Evolutionary conservation across 208 protist species (phyloP).

Genomic region (Polymyxa betae): DNA sequence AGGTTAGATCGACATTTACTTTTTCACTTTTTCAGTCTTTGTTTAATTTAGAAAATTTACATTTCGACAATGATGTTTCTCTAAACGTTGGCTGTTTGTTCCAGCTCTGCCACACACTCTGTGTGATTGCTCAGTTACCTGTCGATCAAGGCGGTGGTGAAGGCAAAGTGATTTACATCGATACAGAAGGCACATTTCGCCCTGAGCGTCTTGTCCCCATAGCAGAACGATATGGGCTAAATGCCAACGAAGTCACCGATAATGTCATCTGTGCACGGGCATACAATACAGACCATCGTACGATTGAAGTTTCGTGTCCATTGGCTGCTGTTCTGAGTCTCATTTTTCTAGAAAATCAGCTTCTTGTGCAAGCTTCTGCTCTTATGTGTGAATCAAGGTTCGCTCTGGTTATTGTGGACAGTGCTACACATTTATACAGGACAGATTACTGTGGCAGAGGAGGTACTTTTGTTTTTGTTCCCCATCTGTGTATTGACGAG

Average conservation of each 20-base stretch:
- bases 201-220: slow-evolving; percentile 84
- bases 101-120: slow-evolving; percentile 98
- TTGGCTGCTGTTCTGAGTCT: slow-evolving; percentile 2
- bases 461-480: not conserved
- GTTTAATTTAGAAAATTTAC: too few relatives aligned
- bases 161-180: slow-evolving; percentile 98
- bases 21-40: slow-evolving; percentile 94
- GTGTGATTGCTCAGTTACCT: slow-evolving; percentile 90
- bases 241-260: slow-evolving; percentile 94
- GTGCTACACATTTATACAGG: slow-evolving; percentile 91
- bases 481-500: not conserved
- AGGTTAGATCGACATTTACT: slow-evolving; percentile 95
- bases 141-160: slow-evolving; percentile 71
- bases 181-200: slow-evolving; percentile 99
- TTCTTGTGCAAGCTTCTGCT: slow-evolving; percentile 75
- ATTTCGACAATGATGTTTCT: not conserved
- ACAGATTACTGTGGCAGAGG: slow-evolving; percentile 98
- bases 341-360: slow-evolving; percentile 68
- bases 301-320: slow-evolving; percentile 67
- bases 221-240: slow-evolving; percentile 83
- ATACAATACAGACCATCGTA: slow-evolving; percentile 98
- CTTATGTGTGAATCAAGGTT: slow-evolving; percentile 97
- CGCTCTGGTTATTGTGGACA: slow-evolving; percentile 97
- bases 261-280: slow-evolving; percentile 98
- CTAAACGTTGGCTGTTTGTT: slow-evolving; percentile 69